Evolutionary conservation across 768 basidiomycete genomes (phyloP).

Genomic region (Jaapia argillacea): DNA sequence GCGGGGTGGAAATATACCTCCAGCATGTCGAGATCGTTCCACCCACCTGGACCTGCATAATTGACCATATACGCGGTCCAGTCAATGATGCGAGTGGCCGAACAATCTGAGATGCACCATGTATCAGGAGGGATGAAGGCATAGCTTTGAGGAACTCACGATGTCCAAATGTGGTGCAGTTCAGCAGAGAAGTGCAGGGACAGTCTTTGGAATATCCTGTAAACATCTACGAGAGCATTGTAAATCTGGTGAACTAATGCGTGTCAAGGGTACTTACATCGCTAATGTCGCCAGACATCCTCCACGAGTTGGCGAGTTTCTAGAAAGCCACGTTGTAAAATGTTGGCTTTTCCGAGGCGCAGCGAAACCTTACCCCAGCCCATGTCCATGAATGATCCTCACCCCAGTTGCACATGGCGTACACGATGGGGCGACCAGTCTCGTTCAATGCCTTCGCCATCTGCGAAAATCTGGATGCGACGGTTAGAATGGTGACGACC

Average conservation of each 20-base stretch:
- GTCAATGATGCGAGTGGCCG: constrained; percentile 25
- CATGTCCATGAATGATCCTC: constrained; percentile 31
- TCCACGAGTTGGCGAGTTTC: constrained; percentile 21
- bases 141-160: constrained; percentile 15
- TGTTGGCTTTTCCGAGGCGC: not conserved
- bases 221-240: constrained; percentile 15
- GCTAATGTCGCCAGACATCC: constrained; percentile 21
- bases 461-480: constrained; percentile 3
- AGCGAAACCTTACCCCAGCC: constrained; percentile 18
- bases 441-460: constrained; percentile 28
- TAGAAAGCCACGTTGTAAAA: constrained; percentile 2
- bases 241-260: not conserved
- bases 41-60: constrained; percentile 23
- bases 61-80: constrained; percentile 25
- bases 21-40: constrained; percentile 31
- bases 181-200: constrained; percentile 23
- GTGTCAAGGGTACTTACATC: constrained; percentile 11
- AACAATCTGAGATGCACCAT: constrained; percentile 16
- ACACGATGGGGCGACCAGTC: constrained; percentile 28
- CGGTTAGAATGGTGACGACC: not conserved
- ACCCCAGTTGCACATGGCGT: constrained; percentile 31
- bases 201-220: constrained; percentile 25
- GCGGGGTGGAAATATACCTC: constrained; percentile 11
- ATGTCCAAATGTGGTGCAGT: constrained; percentile 28
- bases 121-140: not conserved